A percentile compares a stretch with the other conserved stretches of the same genome.
Conservation (phyloP, 257 asterid genomes). For the Cynanchum wilfordii region DNA sequence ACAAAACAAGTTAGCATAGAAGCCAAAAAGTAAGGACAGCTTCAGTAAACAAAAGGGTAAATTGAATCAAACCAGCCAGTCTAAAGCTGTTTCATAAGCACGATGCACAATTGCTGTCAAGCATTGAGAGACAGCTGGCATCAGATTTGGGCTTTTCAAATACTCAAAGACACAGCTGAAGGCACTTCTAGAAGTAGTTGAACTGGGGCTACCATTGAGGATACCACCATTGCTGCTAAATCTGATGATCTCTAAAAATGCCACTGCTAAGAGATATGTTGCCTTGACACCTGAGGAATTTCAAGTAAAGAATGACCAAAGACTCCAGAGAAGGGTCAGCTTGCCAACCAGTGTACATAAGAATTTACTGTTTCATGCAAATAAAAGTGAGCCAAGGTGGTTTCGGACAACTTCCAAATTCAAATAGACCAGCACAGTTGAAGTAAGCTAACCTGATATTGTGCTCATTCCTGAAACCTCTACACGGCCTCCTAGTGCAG, state of each 20-base stretch:
- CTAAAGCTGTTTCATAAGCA: conserved; percentile 82
- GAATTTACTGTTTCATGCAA: conserved; percentile 5
- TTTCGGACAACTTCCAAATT: conserved; percentile 3
- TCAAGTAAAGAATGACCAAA: conserved; percentile 22
- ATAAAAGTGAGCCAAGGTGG: background rate
- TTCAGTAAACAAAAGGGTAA: background rate
- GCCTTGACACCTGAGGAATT: conserved; percentile 88
- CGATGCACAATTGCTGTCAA: conserved; percentile 88
- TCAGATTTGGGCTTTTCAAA: conserved; percentile 86
- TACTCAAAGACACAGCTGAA: conserved; percentile 96
- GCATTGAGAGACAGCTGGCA: conserved; percentile 93
- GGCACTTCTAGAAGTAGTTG: conserved; percentile 81
- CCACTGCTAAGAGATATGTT: conserved; percentile 97
- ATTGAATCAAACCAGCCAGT: conserved; percentile 77
- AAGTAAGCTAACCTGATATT: conserved; percentile 59
- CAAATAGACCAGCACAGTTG: background rate
- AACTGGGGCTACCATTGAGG: conserved; percentile 67
- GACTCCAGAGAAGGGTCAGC: background rate
- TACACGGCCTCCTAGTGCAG: conserved; percentile 95
- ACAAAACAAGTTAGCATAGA: background rate
- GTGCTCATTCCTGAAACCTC: conserved; percentile 86
- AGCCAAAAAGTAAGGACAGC: conserved; percentile 11
- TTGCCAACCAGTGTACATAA: conserved; percentile 4
- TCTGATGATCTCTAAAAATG: conserved; percentile 88
- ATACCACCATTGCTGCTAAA: conserved; percentile 99